These are phyloP conservation scores for Fusarium sp. DNA, from an alignment of 2,329 filamentous ascomycete species.

Conservation along the genomic window DNA sequence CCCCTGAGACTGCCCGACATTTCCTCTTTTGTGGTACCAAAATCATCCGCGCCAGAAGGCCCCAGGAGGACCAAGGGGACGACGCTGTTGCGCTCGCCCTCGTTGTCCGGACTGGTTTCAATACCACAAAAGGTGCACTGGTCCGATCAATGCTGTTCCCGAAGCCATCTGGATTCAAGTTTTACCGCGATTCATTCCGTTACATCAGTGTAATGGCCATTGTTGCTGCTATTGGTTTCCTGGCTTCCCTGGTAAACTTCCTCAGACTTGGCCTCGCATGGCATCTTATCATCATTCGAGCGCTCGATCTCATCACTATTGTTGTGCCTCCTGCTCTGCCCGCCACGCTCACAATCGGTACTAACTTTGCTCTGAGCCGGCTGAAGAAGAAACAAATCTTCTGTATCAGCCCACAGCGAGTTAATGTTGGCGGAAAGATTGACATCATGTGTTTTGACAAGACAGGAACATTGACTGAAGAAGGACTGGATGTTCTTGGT, in stretches of 20 bases:
- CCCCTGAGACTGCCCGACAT: constrained; percentile 84
- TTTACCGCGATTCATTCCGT: constrained; percentile 96
- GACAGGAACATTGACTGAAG: constrained; percentile 97
- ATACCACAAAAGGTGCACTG: constrained; percentile 94
- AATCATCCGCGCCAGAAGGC: constrained; percentile 88
- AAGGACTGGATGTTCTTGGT: constrained; percentile 92
- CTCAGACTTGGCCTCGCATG: constrained; percentile 83
- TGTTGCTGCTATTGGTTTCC: constrained; percentile 86
- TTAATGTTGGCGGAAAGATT: constrained; percentile 95
- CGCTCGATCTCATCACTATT: constrained; percentile 95
- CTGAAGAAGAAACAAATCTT: constrained; percentile 93
- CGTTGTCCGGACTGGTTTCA: constrained; percentile 94
- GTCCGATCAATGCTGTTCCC: constrained; percentile 99
- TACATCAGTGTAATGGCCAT: constrained; percentile 97
- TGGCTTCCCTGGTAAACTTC: constrained; percentile 94
- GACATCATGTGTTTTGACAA: constrained; percentile 99
- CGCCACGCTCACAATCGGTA: constrained; percentile 94
- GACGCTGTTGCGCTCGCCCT: constrained; percentile 93
- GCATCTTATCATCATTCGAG: constrained; percentile 91
- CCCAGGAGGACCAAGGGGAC: constrained; percentile 85
- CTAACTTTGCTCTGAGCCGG: constrained; percentile 89
- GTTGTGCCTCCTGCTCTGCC: constrained; percentile 95
- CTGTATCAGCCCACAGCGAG: constrained; percentile 96
- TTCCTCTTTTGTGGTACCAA: constrained; percentile 96
- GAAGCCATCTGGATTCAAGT: constrained; percentile 98